Evolutionary conservation across 2,329 filamentous ascomycete species (phyloP).

Genomic region (Clarireedia sp.): DNA sequence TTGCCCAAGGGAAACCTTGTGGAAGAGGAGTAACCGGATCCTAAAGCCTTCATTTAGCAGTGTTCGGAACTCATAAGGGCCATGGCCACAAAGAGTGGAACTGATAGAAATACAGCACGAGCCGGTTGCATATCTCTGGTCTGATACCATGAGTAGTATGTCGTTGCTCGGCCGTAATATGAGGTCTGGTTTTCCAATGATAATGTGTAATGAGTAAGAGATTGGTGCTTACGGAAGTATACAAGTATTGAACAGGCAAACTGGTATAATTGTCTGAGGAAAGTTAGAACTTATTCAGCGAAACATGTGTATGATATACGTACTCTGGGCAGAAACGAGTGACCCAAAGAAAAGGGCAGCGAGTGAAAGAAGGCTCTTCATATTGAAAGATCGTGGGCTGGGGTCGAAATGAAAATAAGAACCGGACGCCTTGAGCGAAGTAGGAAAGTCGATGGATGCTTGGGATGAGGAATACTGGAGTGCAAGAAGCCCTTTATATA

Average conservation of each 20-base stretch:
- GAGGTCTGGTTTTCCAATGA: neutral
- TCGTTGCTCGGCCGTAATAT: neutral
- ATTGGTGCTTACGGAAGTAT: neutral
- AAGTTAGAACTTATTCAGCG: neutral
- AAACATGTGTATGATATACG: neutral
- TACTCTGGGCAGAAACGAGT: slow-evolving; percentile 10
- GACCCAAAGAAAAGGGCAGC: slow-evolving; percentile 6
- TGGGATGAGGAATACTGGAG: neutral
- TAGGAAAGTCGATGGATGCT: neutral
- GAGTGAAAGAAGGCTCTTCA: slow-evolving; percentile 1
- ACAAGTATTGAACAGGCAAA: neutral
- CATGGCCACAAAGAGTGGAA: too few species aligned
- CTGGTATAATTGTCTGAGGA: neutral
- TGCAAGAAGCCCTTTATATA: too few species aligned
- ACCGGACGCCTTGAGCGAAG: neutral
- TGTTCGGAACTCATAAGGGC: too few species aligned
- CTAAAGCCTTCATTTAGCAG: neutral
- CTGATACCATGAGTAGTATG: neutral
- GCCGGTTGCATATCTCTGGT: neutral
- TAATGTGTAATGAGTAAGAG: neutral
- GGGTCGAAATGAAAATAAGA: neutral
- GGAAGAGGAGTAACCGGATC: slow-evolving; percentile 32
- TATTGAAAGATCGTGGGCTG: neutral
- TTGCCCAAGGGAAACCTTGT: slow-evolving; percentile 45
- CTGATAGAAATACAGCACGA: neutral